Base-by-base conservation (phyloP, 495 filamentous ascomycete species). In the Aspergillus ostianus region DNA sequence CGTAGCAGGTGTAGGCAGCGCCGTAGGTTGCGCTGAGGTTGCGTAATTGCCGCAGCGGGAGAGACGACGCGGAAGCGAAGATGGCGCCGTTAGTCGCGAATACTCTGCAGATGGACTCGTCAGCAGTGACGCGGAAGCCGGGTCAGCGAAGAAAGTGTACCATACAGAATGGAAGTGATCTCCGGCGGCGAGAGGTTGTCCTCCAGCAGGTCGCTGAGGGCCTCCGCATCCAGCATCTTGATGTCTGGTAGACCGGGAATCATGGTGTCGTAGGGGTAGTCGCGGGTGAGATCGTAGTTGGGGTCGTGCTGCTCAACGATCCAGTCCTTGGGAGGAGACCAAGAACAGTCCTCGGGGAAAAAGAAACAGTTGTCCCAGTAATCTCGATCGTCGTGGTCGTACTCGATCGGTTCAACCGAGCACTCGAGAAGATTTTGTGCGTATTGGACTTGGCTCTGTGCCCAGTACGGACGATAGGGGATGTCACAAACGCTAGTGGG, bases 1-100 rank as follows among this genome's bases (percentile, higher is more conserved):
- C 77, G 63, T 78, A 78, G 59, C 73, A 77, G 47, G 77, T 80
- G 60, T 80, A 80, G 8, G 77, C 77, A 50, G 77, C 77, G 15
- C 77, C 77, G 61, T 78, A 80, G 20, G 77, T 80, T 27, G 77
- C 75, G 62, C 75, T 78, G 5, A 80, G 66, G 59, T 77, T 80
- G 51, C 77, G 77, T 7, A 80, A 61, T 56, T 77, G 74, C 44
- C 77, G 73, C 29, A 72, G 70, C 20, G 76, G 64, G 44, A 80
- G 70, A 60, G 74, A 64, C 9, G 77, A 80, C 55, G 69, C 76
- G 56, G 78, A 72, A 27, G 77, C 77, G 56, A 80, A 80, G 29
- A 80, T 73, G 52, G 77, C 77, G 20, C 77, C 77, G 57, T 80
- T 80, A 8, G 76, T 80, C 57, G 73, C 75, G 73, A 51, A 80